Base-by-base conservation (phyloP, 2,329 filamentous ascomycete genomes). In the Apiospora aurea region DNA sequence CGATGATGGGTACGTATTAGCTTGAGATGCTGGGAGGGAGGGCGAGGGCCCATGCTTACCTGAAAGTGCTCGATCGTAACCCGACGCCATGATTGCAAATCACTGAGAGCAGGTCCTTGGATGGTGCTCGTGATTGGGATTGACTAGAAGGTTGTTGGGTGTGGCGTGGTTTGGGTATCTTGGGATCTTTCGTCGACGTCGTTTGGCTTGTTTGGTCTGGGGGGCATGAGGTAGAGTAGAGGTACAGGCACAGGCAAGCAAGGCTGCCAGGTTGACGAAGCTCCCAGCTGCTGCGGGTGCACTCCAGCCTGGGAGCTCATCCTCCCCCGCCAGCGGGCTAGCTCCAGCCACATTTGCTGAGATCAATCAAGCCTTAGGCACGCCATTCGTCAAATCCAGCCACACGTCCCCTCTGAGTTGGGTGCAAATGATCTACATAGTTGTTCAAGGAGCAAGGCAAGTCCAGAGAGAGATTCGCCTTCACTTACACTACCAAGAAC, bases 61-160 rank as follows among this genome's bases (percentile, higher is more conserved):
- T 86, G 96, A 98, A 84, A 98, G 92, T 86, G 96, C 96, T 93
- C 96, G 94, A 88, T 99, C 96, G 87, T 99, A 99, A 85, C 96
- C 96, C 80, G 95, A 97, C 84, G 95, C 93, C 94, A 97, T 91
- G 78, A 70, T 80, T 75, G 68, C 70, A 71, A 73, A 46, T 66
- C 43, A 26, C 41, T 43, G 68, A 70, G 11, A 68, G n/a, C 66
- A 41, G 16, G n/a, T 72, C 51, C 29, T 51, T 21, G 43, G 68
- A 46, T 41, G 46, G 14, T 51, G 26, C 8, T 73, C 16, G 34
- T 71, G 61, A 47, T 64, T 67, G 61, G 51, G 68, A 41, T 69
- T 71, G 70, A 72, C 72, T 69, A 53, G 68, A 67, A 75, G 16
- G 71, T 57, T 46, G 71, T 44, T 46, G 71, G 26, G 70, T 43